phyloP scores from a whole-genome alignment of 495 filamentous ascomycete species.

The Neurospora sp. region DNA sequence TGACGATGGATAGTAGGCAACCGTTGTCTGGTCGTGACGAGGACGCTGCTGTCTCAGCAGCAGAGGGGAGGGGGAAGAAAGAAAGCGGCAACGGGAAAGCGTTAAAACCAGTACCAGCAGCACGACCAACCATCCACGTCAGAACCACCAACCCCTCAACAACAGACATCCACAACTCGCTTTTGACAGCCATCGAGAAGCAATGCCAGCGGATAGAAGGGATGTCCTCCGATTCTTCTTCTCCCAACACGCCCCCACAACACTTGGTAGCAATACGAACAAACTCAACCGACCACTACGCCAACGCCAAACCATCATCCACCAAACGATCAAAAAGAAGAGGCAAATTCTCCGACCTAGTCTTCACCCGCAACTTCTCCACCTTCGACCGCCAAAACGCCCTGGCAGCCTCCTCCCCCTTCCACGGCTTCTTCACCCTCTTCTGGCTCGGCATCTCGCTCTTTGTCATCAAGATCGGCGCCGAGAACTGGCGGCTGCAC shows the following conservation, averaged over 20 bases:
- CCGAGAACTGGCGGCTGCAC: conserved; percentile 51
- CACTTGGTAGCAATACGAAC: not conserved
- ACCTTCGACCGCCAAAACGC: conserved; percentile 61
- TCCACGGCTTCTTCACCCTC: conserved; percentile 67
- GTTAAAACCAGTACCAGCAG: not conserved
- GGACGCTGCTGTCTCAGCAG: not conserved
- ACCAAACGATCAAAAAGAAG: conserved; percentile 3
- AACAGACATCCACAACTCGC: not conserved
- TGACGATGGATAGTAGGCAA: not conserved
- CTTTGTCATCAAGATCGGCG: conserved; percentile 50
- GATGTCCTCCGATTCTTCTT: not conserved
- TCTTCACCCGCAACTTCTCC: conserved; percentile 60
- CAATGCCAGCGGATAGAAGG: not conserved
- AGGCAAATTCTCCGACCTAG: conserved; percentile 52
- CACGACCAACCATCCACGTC: not conserved
- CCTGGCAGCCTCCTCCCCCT: conserved; percentile 44
- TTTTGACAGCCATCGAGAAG: not conserved
- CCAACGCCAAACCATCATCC: too few relatives aligned
- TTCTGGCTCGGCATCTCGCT: conserved; percentile 61
- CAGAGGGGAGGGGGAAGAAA: not conserved
- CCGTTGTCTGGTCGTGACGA: not conserved
- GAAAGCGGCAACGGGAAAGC: not conserved
- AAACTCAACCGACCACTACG: not conserved
- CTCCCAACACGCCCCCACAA: not conserved
- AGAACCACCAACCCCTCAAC: not conserved